These are phyloP conservation scores for Leccinellum albellum DNA, from an alignment of 768 basidiomycete species.

Conservation along the genomic window DNA sequence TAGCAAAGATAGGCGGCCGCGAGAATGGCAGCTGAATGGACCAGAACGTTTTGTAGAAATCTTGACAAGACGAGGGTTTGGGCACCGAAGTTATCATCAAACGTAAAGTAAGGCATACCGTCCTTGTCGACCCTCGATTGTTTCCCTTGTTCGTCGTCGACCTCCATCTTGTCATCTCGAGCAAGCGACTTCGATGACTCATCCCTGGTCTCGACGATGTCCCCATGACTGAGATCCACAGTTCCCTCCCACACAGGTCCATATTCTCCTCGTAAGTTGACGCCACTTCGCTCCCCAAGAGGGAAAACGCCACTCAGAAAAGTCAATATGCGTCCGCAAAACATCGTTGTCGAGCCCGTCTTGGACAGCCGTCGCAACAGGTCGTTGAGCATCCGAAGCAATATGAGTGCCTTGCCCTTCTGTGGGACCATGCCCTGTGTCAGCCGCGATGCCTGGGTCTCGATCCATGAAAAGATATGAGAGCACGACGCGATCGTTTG, in stretches of 20 bases:
- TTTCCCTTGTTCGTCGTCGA: slow-evolving; percentile 46
- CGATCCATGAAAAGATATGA: slow-evolving; percentile 86
- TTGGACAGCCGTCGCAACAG: slow-evolving; percentile 83
- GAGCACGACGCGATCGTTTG: slow-evolving; percentile 85
- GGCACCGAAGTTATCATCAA: not conserved
- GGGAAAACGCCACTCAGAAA: slow-evolving; percentile 86
- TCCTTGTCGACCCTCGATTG: slow-evolving; percentile 53
- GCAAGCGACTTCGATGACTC: slow-evolving; percentile 30
- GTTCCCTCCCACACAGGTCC: slow-evolving; percentile 75
- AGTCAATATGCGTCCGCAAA: slow-evolving; percentile 85
- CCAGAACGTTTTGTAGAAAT: slow-evolving; percentile 89
- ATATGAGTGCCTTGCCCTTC: slow-evolving; percentile 82
- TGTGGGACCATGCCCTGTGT: slow-evolving; percentile 79
- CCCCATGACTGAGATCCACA: slow-evolving; percentile 35
- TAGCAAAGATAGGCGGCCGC: slow-evolving; percentile 66
- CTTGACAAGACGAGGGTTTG: slow-evolving; percentile 33
- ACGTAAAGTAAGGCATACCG: slow-evolving; percentile 37
- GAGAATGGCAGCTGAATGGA: slow-evolving; percentile 83
- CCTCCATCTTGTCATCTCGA: slow-evolving; percentile 55
- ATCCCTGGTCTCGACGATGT: slow-evolving; percentile 31
- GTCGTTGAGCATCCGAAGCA: slow-evolving; percentile 84
- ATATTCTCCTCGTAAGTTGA: slow-evolving; percentile 87
- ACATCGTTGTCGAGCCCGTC: slow-evolving; percentile 77
- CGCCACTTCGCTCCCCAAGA: slow-evolving; percentile 84
- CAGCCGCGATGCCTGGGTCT: slow-evolving; percentile 62